Evolutionary conservation across 768 basidiomycete species (phyloP).

Genomic region (Chalciporus pseudorubinellus): DNA sequence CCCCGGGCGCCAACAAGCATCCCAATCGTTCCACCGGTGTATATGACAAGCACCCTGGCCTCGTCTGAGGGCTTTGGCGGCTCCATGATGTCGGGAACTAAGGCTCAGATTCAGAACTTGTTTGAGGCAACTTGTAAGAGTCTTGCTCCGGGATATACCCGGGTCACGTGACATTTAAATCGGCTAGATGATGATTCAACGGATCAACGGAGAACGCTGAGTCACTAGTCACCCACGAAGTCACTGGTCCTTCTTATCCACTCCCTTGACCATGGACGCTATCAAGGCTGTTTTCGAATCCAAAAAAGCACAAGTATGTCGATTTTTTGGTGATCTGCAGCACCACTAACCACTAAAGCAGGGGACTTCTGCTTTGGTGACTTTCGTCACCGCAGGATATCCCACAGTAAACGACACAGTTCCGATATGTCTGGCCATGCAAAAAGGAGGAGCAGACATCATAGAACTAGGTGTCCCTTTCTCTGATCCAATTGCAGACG

Average conservation of each 20-base stretch:
- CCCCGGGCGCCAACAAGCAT: conserved; percentile 78
- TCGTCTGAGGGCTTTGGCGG: conserved; percentile 54
- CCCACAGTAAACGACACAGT: conserved; percentile 79
- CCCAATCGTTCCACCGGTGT: conserved; percentile 89
- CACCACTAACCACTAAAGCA: conserved; percentile 10
- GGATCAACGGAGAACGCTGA: background rate
- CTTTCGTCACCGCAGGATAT: conserved; percentile 95
- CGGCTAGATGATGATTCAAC: background rate
- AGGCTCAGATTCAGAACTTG: too few relatives aligned
- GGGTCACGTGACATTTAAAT: background rate
- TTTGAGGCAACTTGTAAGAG: background rate
- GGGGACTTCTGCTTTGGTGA: conserved; percentile 61
- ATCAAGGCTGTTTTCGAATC: conserved; percentile 28
- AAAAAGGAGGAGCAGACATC: conserved; percentile 89
- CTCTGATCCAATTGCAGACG: conserved; percentile 95
- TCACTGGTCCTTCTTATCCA: background rate
- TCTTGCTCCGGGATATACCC: background rate
- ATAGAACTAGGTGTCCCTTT: conserved; percentile 83
- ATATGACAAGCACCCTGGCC: conserved; percentile 80
- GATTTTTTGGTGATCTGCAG: background rate
- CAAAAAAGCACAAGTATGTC: conserved; percentile 20
- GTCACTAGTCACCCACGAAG: background rate
- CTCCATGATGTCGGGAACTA: conserved; percentile 42
- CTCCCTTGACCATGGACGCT: conserved; percentile 23
- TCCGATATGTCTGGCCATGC: conserved; percentile 85